Conservation (phyloP, 2,329 filamentous ascomycete genomes). For the Monosporascus sp. region DNA sequence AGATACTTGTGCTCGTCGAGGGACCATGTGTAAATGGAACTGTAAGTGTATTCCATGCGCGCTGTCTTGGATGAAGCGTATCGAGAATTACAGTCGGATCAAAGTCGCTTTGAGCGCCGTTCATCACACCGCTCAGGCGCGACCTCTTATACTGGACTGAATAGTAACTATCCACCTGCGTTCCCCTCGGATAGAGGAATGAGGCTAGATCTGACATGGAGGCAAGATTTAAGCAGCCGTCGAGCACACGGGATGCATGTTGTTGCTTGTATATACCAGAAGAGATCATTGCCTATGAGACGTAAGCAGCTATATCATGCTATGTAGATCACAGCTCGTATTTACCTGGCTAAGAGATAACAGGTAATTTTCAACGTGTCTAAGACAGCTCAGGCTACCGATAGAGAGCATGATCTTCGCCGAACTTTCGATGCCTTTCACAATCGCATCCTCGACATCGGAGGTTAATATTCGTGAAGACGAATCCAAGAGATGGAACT, state of each 20-base stretch:
- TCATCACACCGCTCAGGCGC: neutral
- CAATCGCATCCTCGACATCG: neutral
- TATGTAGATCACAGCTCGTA: neutral
- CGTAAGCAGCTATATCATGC: neutral
- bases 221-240: neutral
- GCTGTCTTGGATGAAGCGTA: neutral
- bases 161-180: neutral
- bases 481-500: neutral
- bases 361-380: slow-evolving; percentile 2
- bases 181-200: neutral
- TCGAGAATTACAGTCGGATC: neutral
- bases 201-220: neutral
- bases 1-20: neutral
- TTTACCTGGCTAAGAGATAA: slow-evolving; percentile 1
- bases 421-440: slow-evolving; percentile 2
- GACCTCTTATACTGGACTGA: neutral
- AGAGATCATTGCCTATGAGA: neutral
- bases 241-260: neutral
- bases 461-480: neutral
- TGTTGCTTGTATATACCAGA: neutral
- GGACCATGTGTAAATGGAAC: neutral
- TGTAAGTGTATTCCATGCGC: neutral
- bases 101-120: neutral
- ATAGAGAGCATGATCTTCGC: slow-evolving; percentile 1
- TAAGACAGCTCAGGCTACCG: neutral